A percentile compares a stretch with the other conserved stretches of the same genome.
phyloP scores from a whole-genome alignment of 1,139 yeast species.

The Candida glucosophila region DNA sequence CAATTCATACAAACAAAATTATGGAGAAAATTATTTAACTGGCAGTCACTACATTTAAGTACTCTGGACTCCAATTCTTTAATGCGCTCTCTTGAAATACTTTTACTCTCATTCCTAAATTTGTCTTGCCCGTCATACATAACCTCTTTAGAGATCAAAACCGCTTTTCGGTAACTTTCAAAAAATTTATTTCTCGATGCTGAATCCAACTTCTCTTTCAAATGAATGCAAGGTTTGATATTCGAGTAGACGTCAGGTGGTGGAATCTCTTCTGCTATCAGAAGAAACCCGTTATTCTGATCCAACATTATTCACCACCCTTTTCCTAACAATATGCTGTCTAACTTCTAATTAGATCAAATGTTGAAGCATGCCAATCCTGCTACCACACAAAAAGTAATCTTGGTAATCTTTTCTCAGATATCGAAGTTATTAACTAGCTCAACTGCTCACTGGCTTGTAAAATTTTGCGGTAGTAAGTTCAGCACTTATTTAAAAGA shows the following conservation, averaged over 20 bases:
- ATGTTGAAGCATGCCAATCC: no score
- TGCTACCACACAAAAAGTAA: no score
- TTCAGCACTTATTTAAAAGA: no score
- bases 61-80: slow-evolving; percentile 32
- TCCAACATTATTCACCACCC: no score
- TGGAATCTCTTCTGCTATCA: slow-evolving; percentile 4
- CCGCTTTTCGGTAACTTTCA: slow-evolving; percentile 52
- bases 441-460: no score
- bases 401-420: no score
- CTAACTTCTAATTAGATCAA: no score
- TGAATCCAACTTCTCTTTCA: slow-evolving; percentile 44
- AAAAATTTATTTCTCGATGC: slow-evolving; percentile 48
- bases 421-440: no score
- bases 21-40: slow-evolving; percentile 35
- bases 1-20: slow-evolving; percentile 74
- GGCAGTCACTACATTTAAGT: slow-evolving; percentile 44
- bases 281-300: neutral
- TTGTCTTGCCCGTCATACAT: slow-evolving; percentile 13
- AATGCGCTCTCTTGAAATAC: slow-evolving; percentile 21
- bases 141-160: slow-evolving; percentile 34
- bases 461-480: no score
- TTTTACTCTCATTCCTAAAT: slow-evolving; percentile 24
- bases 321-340: no score
- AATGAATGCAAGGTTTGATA: slow-evolving; percentile 46
- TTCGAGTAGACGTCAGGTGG: slow-evolving; percentile 17